phyloP scores from a whole-genome alignment of 805 yeast species.

The Wickerhamiella domercqiae region DNA sequence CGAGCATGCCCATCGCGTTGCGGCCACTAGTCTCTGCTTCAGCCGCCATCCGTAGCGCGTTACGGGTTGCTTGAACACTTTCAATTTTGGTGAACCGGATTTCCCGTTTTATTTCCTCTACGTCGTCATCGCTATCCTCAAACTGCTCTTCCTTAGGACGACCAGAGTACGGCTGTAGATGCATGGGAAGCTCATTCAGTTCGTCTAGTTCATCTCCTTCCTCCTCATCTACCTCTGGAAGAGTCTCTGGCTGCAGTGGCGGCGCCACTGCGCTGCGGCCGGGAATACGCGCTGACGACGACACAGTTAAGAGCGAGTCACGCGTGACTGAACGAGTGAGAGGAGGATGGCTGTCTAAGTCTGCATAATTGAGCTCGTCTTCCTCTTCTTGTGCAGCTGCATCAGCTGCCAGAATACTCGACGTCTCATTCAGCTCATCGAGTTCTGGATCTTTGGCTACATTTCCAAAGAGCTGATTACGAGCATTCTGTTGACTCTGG shows the following conservation, averaged over 20 bases:
- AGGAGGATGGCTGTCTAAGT: background rate
- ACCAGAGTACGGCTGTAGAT: conserved; percentile 1
- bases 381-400: background rate
- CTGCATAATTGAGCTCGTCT: conserved; percentile 1
- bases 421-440: conserved; percentile 20
- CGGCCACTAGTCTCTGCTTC: conserved; percentile 61
- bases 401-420: conserved; percentile 14
- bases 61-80: conserved; percentile 70
- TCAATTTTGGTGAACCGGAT: conserved; percentile 75
- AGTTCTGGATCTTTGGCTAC: conserved; percentile 7
- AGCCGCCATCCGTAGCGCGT: conserved; percentile 56
- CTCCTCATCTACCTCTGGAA: conserved; percentile 2
- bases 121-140: conserved; percentile 50
- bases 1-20: conserved; percentile 81
- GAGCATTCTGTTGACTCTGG: conserved; percentile 11
- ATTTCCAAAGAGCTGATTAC: conserved; percentile 21
- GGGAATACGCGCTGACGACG: background rate
- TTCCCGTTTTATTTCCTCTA: conserved; percentile 71
- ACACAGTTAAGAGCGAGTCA: background rate
- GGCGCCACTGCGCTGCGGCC: background rate
- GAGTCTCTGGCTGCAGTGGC: background rate
- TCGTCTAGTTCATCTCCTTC: conserved; percentile 10
- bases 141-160: conserved; percentile 7
- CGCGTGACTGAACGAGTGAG: background rate
- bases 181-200: conserved; percentile 13